Evolutionary conservation across 129 eudicot species (phyloP).

Genomic region (Calendula officinalis): DNA sequence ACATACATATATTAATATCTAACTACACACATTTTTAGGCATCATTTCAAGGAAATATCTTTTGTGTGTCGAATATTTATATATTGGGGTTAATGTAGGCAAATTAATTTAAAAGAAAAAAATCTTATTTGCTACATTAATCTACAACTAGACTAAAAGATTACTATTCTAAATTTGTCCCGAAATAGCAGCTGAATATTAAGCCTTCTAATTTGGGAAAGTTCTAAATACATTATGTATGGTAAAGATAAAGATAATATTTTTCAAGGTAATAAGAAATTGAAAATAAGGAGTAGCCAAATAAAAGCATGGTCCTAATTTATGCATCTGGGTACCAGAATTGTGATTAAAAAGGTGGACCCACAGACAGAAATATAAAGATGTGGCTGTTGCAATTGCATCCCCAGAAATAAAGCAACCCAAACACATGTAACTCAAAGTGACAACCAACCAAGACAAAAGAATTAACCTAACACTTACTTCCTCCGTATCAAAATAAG

Average conservation of each 20-base stretch:
- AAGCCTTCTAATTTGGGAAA: constrained; percentile 5
- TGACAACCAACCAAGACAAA: constrained; percentile 23
- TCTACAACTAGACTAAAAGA: neutral
- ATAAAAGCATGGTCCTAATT: constrained; percentile 37
- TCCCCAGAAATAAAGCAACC: constrained; percentile 29
- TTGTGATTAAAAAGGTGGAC: constrained; percentile 38
- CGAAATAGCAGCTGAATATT: no score
- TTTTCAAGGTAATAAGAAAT: constrained; percentile 6
- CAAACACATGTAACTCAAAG: constrained; percentile 38
- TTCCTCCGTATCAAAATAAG: no score
- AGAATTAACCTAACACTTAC: constrained; percentile 21
- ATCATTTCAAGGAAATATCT: neutral
- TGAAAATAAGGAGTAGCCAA: constrained; percentile 14
- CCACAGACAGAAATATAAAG: constrained; percentile 35
- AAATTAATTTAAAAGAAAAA: no score
- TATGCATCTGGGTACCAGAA: constrained; percentile 39
- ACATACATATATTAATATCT: constrained; percentile 8
- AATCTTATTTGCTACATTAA: no score
- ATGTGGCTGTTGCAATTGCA: constrained; percentile 43
- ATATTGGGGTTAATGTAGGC: neutral
- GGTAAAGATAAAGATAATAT: no score
- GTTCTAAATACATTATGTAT: neutral
- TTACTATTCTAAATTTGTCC: neutral
- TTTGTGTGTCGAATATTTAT: neutral
- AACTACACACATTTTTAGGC: constrained; percentile 9